Evolutionary conservation across 1,284 basidiomycete species (phyloP).

Genomic region (Ceratobasidium sp.): DNA sequence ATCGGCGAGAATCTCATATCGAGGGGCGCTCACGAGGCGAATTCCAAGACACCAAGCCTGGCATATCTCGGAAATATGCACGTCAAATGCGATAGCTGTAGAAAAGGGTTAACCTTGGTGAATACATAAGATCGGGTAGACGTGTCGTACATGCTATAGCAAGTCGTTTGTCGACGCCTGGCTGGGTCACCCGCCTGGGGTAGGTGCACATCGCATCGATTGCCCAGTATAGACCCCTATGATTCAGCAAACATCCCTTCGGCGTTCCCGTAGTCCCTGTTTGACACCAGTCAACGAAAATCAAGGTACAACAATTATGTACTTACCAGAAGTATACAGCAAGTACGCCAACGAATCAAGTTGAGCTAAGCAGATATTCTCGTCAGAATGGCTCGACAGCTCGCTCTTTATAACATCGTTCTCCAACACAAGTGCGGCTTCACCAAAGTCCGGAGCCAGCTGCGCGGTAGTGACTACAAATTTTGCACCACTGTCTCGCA

Average conservation of each 20-base stretch:
- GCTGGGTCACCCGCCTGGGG: slow-evolving; percentile 55
- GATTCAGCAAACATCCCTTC: slow-evolving; percentile 70
- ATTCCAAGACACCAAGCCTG: slow-evolving; percentile 64
- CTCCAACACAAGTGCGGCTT: slow-evolving; percentile 36
- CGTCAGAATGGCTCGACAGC: slow-evolving; percentile 58
- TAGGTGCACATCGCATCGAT: slow-evolving; percentile 62
- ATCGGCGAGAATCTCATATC: slow-evolving; percentile 65
- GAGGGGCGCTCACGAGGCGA: slow-evolving; percentile 63
- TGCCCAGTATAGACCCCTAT: slow-evolving; percentile 64
- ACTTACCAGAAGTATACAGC: slow-evolving; percentile 68
- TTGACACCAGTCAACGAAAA: not conserved
- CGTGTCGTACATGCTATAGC: slow-evolving; percentile 65
- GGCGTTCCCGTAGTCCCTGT: slow-evolving; percentile 69
- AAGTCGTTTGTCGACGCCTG: slow-evolving; percentile 59
- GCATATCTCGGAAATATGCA: slow-evolving; percentile 66
- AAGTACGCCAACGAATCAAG: slow-evolving; percentile 64
- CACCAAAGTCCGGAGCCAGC: slow-evolving; percentile 46
- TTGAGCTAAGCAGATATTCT: slow-evolving; percentile 56
- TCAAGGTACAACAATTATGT: not conserved
- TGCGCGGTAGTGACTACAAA: slow-evolving; percentile 62
- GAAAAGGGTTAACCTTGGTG: not conserved
- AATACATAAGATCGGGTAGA: not conserved
- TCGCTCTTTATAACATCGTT: slow-evolving; percentile 54
- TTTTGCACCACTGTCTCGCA: slow-evolving; percentile 62
- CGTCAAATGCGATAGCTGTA: slow-evolving; percentile 66